Conservation (phyloP, 345 rosid species). For the Chamaenerion angustifolium region DNA sequence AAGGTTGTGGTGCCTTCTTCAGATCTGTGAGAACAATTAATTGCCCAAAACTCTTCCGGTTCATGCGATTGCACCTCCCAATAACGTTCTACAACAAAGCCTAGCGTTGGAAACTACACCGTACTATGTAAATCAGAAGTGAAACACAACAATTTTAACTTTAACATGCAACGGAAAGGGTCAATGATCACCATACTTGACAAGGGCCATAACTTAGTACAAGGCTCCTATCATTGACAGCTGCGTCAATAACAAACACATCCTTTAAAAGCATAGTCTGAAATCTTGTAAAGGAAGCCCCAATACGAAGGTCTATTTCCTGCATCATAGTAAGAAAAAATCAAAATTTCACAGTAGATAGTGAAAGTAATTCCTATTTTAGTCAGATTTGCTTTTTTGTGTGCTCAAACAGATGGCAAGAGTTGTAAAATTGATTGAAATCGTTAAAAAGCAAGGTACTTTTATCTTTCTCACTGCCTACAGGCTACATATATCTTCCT, state of each 20-base stretch:
- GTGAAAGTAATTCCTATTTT: too few species aligned
- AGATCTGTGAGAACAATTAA: slow-evolving; percentile 73
- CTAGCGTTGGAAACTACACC: slow-evolving; percentile 83
- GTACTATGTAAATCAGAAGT: slow-evolving; percentile 8
- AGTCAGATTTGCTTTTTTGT: too few species aligned
- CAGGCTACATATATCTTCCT: too few species aligned
- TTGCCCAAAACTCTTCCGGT: slow-evolving; percentile 91
- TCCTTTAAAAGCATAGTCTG: slow-evolving; percentile 87
- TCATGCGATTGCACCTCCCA: slow-evolving; percentile 97
- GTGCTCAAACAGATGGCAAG: too few species aligned
- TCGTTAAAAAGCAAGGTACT: too few species aligned
- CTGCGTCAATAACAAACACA: slow-evolving; percentile 54
- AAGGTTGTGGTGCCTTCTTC: slow-evolving; percentile 71
- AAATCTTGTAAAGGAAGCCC: slow-evolving; percentile 96
- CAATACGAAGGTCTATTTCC: slow-evolving; percentile 96
- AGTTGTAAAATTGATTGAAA: too few species aligned
- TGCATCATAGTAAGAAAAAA: slow-evolving; percentile 5
- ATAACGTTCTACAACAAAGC: slow-evolving; percentile 85
- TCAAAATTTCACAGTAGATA: too few species aligned
- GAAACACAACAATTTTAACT: slow-evolving; percentile 2
- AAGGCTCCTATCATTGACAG: slow-evolving; percentile 67
- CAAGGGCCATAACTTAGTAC: slow-evolving; percentile 97
- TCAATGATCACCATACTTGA: slow-evolving; percentile 40
- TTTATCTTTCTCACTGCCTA: too few species aligned
- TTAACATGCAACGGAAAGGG: slow-evolving; percentile 2